Base-by-base conservation (phyloP, 2,329 filamentous ascomycete genomes). In the Raffaelea albimanens region DNA sequence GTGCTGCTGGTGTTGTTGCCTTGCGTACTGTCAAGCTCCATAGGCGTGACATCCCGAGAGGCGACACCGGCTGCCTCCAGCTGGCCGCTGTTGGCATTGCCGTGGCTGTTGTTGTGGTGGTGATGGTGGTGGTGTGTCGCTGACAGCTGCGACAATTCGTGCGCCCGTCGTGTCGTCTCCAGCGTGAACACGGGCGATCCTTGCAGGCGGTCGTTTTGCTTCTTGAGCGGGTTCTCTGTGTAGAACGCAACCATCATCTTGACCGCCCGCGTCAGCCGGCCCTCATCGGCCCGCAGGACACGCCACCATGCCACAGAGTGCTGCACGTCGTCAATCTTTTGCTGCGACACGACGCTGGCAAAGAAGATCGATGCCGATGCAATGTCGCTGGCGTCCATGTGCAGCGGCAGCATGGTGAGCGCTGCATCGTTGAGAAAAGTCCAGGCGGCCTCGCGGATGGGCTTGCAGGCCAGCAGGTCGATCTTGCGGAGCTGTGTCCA, bases 371-470 rank as follows among this genome's bases (percentile, higher is more conserved):
- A 83, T 22, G 82, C 83, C 29, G 91, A 85, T 16, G 91, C 89
- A 46, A 97, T 86, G 36, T 88, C 87, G 38, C 82, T 78, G 16
- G 88, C 80, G 19, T 81, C 80, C 63, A 90, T 85, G 25, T 94
- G 73, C 3, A 98, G 75, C 50, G 90, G 94, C 43, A 97, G 73
- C 38, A 83, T 79, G 1, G 91, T 97, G 51, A 91, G 79, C 54
- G 82, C 86, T 19, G 85, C 85, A 65, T 98, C 93, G 61, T 94
- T 96, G 53, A 95, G 80, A 59, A 96, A 97, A 0, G 88, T 85
- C 89, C 93, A 97, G 1, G 56, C 53, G 16, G 56, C 50, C 39
- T 56, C 55, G 48, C 55, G 52, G 33, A 57, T 23, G 16, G 51
- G 52, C 40, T 56, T 56, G 51, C 44, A 51, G 36, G 46, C 45